A percentile compares a stretch with the other conserved stretches of the same genome.
Evolutionary conservation across 371 early-diverging fungal species (phyloP).

Genomic region (Mortierella sp.): DNA sequence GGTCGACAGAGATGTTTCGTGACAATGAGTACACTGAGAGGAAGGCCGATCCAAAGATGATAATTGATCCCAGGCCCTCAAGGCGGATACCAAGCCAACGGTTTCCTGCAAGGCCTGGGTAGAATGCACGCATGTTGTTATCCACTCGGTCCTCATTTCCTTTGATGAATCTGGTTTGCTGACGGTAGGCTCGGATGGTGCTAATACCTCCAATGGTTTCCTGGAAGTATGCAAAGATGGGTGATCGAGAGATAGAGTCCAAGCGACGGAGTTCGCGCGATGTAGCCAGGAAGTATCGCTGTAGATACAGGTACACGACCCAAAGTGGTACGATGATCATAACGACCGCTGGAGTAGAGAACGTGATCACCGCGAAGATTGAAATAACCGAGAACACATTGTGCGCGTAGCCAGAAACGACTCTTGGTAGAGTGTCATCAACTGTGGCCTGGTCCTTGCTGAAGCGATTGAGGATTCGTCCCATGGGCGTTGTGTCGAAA

Average conservation of each 20-base stretch:
- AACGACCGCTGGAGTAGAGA: neutral
- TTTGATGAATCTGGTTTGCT: neutral
- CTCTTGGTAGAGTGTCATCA: neutral
- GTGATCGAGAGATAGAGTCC: neutral
- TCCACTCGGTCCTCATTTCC: neutral
- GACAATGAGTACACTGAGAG: neutral
- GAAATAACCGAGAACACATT: neutral
- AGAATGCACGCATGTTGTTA: neutral
- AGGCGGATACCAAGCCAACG: neutral
- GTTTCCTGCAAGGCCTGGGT: neutral
- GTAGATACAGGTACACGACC: neutral
- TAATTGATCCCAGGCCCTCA: neutral
- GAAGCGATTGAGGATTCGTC: neutral
- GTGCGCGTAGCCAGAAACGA: neutral
- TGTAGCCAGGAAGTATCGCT: neutral
- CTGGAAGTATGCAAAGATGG: neutral
- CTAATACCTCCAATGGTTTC: neutral
- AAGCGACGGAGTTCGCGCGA: neutral
- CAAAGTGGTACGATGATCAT: neutral
- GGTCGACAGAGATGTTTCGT: neutral
- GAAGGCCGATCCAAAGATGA: constrained; percentile 1
- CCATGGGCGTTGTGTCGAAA: neutral
- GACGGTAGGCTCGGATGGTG: constrained; percentile 1
- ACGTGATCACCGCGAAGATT: neutral
- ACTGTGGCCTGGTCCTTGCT: neutral